phyloP scores from a whole-genome alignment of 805 yeast species.

The Starmerella etchellsii region DNA sequence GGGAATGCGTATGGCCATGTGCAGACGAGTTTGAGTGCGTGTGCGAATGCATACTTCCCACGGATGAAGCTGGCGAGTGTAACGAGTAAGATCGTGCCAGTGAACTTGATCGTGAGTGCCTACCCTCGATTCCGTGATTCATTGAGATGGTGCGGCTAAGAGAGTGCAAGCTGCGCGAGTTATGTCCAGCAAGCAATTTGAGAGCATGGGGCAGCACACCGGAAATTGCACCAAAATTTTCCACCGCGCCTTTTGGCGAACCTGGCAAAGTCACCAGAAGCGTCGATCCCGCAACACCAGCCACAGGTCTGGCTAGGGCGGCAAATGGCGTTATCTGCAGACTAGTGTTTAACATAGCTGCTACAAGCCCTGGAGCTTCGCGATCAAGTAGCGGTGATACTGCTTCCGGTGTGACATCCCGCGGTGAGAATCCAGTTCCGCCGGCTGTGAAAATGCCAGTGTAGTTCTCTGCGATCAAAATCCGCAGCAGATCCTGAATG shows the following conservation, averaged over 20 bases:
- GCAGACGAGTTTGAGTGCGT: background rate
- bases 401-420: conserved; percentile 43
- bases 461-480: conserved; percentile 22
- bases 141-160: background rate
- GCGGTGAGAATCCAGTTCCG: conserved; percentile 39
- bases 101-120: background rate
- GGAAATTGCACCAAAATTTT: conserved; percentile 32
- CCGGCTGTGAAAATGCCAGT: conserved; percentile 36
- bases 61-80: background rate
- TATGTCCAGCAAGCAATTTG: conserved; percentile 27
- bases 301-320: conserved; percentile 38
- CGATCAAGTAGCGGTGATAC: conserved; percentile 32
- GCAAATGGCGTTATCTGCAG: conserved; percentile 37
- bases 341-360: conserved; percentile 35
- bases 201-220: conserved; percentile 35
- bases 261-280: conserved; percentile 41
- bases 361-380: conserved; percentile 39
- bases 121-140: background rate
- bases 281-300: conserved; percentile 31
- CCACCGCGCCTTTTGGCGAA: conserved; percentile 38
- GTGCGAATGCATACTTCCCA: background rate
- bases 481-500: conserved; percentile 25
- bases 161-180: conserved; percentile 33
- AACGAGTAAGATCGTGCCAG: too few relatives aligned
- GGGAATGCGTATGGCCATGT: conserved; percentile 5